Evolutionary conservation across 1,284 basidiomycete species (phyloP).

Genomic region (Rhodotorula sp.): DNA sequence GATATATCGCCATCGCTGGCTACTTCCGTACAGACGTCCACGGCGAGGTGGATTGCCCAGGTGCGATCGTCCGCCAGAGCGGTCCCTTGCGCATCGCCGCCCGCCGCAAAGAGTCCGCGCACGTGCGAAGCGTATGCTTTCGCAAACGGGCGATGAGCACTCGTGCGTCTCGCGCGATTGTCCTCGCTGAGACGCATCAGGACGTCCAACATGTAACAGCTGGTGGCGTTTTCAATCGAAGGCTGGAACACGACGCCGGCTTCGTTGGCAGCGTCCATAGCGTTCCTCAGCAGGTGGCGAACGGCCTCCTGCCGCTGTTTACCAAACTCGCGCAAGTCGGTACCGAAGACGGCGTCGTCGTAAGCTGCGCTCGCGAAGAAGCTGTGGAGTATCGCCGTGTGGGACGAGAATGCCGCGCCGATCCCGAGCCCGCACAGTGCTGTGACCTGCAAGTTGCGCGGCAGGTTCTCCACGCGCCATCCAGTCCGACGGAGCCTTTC

Average conservation of each 20-base stretch:
- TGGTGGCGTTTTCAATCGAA: background rate
- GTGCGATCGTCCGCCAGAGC: background rate
- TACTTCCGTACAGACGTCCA: background rate
- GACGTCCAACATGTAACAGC: background rate
- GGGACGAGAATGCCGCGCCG: too few species aligned
- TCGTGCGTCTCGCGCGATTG: background rate
- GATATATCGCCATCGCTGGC: background rate
- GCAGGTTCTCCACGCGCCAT: background rate
- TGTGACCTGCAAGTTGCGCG: background rate
- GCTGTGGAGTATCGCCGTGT: too few species aligned
- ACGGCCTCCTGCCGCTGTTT: background rate
- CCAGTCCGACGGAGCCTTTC: background rate
- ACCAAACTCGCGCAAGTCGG: background rate
- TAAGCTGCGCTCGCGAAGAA: too few species aligned
- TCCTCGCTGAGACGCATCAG: background rate
- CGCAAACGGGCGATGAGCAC: background rate
- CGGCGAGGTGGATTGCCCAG: background rate
- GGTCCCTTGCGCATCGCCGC: background rate
- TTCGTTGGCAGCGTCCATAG: background rate
- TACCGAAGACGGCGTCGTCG: background rate
- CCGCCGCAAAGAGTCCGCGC: background rate
- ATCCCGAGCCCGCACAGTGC: background rate
- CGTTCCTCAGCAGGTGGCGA: background rate
- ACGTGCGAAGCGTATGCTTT: background rate
- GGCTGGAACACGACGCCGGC: background rate